A percentile compares a stretch with the other conserved stretches of the same genome.
Conservation (phyloP, 352 stramenopile genomes). For the Pythium sukuiense region DNA sequence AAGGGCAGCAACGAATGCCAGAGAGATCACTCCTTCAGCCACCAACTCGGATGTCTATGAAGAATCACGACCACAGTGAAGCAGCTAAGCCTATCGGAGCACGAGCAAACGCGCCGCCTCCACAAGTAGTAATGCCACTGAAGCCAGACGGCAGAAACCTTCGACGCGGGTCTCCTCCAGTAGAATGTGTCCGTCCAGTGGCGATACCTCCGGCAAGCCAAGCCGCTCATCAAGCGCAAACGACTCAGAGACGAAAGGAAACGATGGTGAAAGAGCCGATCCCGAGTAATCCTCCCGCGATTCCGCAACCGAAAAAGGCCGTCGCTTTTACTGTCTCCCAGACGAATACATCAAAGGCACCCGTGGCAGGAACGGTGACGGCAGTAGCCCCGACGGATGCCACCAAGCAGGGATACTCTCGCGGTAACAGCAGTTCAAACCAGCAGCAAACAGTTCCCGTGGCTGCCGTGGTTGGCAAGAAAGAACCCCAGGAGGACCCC, state of each 20-base stretch:
- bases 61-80: not conserved
- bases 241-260: not conserved
- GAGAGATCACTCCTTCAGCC: not conserved
- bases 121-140: not conserved
- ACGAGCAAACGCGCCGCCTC: not conserved
- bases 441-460: not conserved
- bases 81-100: not conserved
- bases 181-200: not conserved
- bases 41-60: not conserved
- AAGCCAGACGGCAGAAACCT: not conserved
- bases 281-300: not conserved
- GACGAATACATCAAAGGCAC: not conserved
- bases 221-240: not conserved
- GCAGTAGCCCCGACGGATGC: not conserved
- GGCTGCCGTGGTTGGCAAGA: not conserved
- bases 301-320: not conserved
- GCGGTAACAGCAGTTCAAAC: not conserved
- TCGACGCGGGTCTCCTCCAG: not conserved
- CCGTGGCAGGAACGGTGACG: not conserved
- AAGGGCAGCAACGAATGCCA: not conserved
- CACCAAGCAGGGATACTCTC: not conserved
- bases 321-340: not conserved
- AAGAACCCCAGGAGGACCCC: constrained; percentile 11
- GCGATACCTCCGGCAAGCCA: not conserved
- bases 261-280: not conserved